Percentiles rank a stretch among this genome's conserved stretches.
Conservation (phyloP, 306 rosid species). For the Corylus americana region DNA sequence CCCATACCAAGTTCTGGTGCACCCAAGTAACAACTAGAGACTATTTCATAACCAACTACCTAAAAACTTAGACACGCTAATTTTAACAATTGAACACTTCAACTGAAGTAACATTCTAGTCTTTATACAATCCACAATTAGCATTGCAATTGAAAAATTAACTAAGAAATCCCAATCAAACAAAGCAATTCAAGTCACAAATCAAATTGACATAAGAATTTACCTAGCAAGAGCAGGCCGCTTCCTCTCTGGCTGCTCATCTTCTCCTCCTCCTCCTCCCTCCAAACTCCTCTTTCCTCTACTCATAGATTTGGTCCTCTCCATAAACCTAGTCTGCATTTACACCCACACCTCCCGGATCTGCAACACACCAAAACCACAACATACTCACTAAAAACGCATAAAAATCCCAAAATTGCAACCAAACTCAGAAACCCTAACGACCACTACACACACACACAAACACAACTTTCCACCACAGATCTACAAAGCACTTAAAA, state of each 20-base stretch:
- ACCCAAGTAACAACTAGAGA: background rate
- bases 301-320: constrained; percentile 55
- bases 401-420: constrained; percentile 23
- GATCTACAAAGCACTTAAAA: constrained; percentile 40
- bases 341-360: constrained; percentile 58
- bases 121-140: background rate
- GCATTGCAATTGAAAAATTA: background rate
- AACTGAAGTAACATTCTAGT: background rate
- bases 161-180: background rate
- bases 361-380: constrained; percentile 42
- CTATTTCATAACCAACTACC: background rate
- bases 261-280: constrained; percentile 55
- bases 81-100: background rate
- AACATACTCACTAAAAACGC: background rate
- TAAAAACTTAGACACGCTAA: background rate
- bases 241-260: constrained; percentile 90
- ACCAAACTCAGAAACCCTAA: constrained; percentile 36
- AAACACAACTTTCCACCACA: constrained; percentile 24
- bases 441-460: constrained; percentile 14
- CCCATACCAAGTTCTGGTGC: background rate
- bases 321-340: constrained; percentile 60
- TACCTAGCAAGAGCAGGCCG: constrained; percentile 98
- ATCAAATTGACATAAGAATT: constrained; percentile 14
- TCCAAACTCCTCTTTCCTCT: constrained; percentile 80
- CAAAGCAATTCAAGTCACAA: constrained; percentile 7